Evolutionary conservation across 2,329 filamentous ascomycete genomes (phyloP).

Genomic region (Aspergillus sp.): DNA sequence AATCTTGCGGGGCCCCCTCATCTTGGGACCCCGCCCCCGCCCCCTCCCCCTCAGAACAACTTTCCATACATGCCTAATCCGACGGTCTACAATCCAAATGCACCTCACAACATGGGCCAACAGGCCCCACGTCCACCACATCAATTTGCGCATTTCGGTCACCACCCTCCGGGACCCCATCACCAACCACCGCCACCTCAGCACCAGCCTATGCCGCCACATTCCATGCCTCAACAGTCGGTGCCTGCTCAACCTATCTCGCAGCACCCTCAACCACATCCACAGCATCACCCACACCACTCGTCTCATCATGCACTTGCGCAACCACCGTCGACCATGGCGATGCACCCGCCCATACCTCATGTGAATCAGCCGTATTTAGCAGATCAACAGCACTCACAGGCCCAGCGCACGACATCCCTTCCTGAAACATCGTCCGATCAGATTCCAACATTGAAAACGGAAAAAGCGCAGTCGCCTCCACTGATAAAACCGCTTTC

Average conservation of each 20-base stretch:
- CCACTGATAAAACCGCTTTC: constrained; percentile 62
- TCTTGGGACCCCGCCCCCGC: constrained; percentile 59
- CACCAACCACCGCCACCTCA: constrained; percentile 28
- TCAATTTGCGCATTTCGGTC: constrained; percentile 41
- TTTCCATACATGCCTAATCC: constrained; percentile 85
- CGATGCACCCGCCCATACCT: constrained; percentile 41
- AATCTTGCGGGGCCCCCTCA: constrained; percentile 68
- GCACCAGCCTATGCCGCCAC: constrained; percentile 27
- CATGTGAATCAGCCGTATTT: constrained; percentile 69
- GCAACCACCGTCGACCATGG: constrained; percentile 28
- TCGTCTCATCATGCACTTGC: constrained; percentile 40
- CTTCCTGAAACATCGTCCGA: constrained; percentile 59
- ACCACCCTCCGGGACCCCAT: constrained; percentile 40
- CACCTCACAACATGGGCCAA: constrained; percentile 48
- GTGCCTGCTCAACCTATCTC: constrained; percentile 44
- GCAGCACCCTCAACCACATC: constrained; percentile 38
- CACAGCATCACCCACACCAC: constrained; percentile 43
- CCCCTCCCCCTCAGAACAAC: constrained; percentile 62
- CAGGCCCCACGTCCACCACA: constrained; percentile 41
- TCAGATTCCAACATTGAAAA: constrained; percentile 46
- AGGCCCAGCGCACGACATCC: constrained; percentile 63
- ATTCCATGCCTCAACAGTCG: constrained; percentile 22
- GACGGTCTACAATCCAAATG: constrained; percentile 75
- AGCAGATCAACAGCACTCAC: constrained; percentile 67
- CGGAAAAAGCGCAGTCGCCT: constrained; percentile 46